Evolutionary conservation across 1,139 yeast genomes (phyloP), one percentile per base, ranked within the genome.

Genomic region (Geotrichum citri-aurantii): DNA sequence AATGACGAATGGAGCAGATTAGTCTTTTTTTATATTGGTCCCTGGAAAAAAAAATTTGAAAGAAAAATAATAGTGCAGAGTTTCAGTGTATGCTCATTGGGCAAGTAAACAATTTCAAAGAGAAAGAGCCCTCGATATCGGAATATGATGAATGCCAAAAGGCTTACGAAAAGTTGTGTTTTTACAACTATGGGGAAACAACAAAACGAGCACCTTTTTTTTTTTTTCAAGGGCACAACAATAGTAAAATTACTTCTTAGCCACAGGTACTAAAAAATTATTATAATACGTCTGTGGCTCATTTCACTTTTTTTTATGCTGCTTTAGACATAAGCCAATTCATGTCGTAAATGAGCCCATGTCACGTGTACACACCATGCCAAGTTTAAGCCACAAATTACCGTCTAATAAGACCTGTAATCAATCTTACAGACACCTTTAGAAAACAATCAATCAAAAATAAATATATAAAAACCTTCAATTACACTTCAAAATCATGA

Each of bases 291-390:
- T 12, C 17, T 37, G 42, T 37, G 42, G 42, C 42, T 37, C 42
- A 37, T 37, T 31, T 31, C 14, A 10, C 10, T 14, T 14, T 14
- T 11, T 27, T 27, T 27, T 27, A 7, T 31, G 12, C 37, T 31
- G 37, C 12, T 31, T 31, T 31, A 14, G 37, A 24, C 12, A 24
- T 17, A 48, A 23, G 26, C 33, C 51, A 48, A 49, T 49, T 33
- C n/a, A 17, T 27, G 21, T n/a, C 24, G n/a, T 11, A 50, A 50
- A 50, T 50, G 24, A 50, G 47, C 33, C 26, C 21, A 50, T 50
- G 42, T 50, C 53, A 50, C 53, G 53, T 50, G 46, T 3, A 31
- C 2, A 12, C 42, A 14, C 11, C 40, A 31, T 6, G n/a, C 40
- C 40, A 10, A 31, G 40, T 14, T 11, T 10, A 10, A 31, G 40